Evolutionary conservation across 176 grass and related monocot species (phyloP).

Genomic region (Ampelocalamus luodianensis): DNA sequence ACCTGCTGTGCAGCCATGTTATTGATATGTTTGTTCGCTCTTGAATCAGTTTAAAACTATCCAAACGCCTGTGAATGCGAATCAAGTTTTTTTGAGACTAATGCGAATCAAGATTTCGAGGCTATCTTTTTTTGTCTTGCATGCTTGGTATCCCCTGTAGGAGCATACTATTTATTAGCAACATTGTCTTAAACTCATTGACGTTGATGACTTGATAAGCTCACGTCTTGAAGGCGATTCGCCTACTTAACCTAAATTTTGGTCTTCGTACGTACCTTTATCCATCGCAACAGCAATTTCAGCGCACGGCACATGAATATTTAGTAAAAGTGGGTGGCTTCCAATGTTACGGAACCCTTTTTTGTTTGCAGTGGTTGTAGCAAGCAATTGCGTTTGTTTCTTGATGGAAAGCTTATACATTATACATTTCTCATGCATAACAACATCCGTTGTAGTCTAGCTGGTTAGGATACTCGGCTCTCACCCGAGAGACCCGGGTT

Average conservation of each 20-base stretch:
- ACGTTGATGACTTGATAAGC: background rate
- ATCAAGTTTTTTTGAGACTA: background rate
- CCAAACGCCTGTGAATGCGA: background rate
- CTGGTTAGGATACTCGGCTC: conserved; percentile 99
- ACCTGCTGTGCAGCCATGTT: conserved; percentile 25
- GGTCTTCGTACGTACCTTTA: background rate
- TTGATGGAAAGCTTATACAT: too few species aligned
- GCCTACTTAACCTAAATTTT: background rate
- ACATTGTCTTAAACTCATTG: background rate
- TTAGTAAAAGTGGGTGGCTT: too few species aligned
- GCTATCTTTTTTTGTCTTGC: background rate
- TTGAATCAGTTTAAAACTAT: conserved; percentile 14
- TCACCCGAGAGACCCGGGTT: conserved; percentile 83
- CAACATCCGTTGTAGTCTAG: conserved; percentile 75
- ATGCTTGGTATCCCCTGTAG: background rate
- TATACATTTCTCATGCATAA: rapidly evolving
- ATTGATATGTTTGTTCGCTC: conserved; percentile 16
- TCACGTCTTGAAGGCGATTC: background rate
- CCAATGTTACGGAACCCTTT: too few species aligned
- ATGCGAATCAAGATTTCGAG: background rate
- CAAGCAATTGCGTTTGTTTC: too few species aligned
- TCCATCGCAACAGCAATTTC: background rate
- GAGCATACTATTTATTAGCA: background rate
- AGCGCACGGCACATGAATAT: too few species aligned
- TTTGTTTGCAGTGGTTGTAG: too few species aligned